phyloP scores from a whole-genome alignment of 495 filamentous ascomycete species.

The Podospora fimiseda region DNA sequence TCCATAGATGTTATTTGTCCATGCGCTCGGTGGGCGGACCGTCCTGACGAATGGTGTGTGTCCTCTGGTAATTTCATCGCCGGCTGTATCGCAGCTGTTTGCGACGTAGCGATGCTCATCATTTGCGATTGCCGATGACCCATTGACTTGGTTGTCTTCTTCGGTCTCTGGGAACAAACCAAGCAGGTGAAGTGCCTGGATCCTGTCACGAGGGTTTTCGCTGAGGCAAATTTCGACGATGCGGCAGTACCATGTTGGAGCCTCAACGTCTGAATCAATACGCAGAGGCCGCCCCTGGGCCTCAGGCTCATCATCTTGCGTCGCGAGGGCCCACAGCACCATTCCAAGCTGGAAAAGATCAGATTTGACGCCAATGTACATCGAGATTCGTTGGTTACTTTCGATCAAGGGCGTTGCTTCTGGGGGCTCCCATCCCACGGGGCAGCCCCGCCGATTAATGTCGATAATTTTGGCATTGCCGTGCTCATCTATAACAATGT shows the following conservation, averaged over 20 bases:
- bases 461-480: slow-evolving; percentile 95
- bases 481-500: slow-evolving; percentile 84
- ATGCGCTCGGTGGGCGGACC: slow-evolving; percentile 27
- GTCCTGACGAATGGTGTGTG: slow-evolving; percentile 17
- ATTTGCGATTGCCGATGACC: slow-evolving; percentile 24
- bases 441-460: slow-evolving; percentile 93
- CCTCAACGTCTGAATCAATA: slow-evolving; percentile 32
- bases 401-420: slow-evolving; percentile 84
- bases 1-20: slow-evolving; percentile 24
- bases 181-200: slow-evolving; percentile 37
- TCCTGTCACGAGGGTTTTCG: slow-evolving; percentile 35
- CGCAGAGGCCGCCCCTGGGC: slow-evolving; percentile 64
- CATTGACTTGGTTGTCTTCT: slow-evolving; percentile 20
- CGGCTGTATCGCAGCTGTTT: slow-evolving; percentile 22
- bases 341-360: slow-evolving; percentile 94
- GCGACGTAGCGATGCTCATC: slow-evolving; percentile 29
- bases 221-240: slow-evolving; percentile 42
- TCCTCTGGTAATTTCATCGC: background rate
- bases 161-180: slow-evolving; percentile 32
- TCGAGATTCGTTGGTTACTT: slow-evolving; percentile 86
- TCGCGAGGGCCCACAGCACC: slow-evolving; percentile 91
- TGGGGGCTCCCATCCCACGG: slow-evolving; percentile 95
- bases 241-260: slow-evolving; percentile 38
- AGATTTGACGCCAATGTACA: slow-evolving; percentile 98
- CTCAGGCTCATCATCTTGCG: slow-evolving; percentile 85